Evolutionary conservation across 2,329 filamentous ascomycete genomes (phyloP).

Genomic region (Gnomoniopsis sp.): DNA sequence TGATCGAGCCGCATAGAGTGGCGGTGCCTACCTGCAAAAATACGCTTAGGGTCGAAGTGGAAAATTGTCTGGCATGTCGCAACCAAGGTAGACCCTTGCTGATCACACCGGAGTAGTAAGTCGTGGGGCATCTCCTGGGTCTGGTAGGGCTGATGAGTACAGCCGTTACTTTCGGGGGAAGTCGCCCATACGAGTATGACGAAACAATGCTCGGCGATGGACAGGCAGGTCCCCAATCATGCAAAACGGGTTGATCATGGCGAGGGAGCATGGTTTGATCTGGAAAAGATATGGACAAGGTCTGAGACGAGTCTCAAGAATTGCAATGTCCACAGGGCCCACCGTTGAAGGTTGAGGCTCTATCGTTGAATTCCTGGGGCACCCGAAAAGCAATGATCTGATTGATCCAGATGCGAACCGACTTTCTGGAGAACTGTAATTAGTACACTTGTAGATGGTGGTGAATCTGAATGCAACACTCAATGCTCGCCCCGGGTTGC

Average conservation of each 20-base stretch:
- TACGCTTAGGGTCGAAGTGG: neutral
- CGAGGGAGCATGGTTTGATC: no score
- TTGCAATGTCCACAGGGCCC: no score
- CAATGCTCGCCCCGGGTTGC: neutral
- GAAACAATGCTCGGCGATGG: neutral
- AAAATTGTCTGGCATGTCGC: constrained; percentile 1
- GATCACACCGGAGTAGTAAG: neutral
- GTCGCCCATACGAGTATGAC: neutral
- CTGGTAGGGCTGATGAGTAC: neutral
- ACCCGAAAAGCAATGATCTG: no score
- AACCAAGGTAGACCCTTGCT: neutral
- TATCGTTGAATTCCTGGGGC: no score
- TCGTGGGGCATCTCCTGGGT: neutral
- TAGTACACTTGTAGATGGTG: neutral
- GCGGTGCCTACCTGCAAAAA: neutral
- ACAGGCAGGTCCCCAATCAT: no score
- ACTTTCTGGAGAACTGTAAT: neutral
- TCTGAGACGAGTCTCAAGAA: no score
- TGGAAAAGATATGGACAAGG: no score
- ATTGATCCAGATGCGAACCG: no score
- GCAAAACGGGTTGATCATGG: no score
- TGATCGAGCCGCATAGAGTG: neutral
- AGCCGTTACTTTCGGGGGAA: no score
- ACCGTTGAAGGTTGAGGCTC: no score
- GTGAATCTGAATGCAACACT: neutral